Conservation (phyloP, 148 eudicot species). For the Drosera capensis region DNA sequence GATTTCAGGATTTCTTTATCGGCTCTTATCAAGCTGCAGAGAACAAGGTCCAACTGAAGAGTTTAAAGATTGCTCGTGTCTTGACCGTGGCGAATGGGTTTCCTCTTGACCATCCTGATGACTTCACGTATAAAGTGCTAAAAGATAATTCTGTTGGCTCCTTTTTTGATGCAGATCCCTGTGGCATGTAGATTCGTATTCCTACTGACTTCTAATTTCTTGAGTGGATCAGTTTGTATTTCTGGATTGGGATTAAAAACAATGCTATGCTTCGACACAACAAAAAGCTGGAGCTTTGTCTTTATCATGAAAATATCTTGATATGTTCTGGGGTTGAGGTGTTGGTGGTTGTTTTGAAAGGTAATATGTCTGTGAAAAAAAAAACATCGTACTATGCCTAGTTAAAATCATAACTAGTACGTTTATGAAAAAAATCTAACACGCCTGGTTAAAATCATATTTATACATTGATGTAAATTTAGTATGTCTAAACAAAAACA, state of each 20-base stretch:
- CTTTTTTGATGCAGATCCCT: not conserved
- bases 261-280: not conserved
- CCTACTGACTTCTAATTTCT: not conserved
- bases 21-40: slow-evolving; percentile 79
- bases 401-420: no score
- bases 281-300: not conserved
- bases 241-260: not conserved
- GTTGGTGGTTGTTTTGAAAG: no score
- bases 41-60: slow-evolving; percentile 48
- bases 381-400: no score
- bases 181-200: not conserved
- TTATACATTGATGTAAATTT: no score
- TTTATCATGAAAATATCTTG: not conserved
- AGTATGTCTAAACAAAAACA: no score
- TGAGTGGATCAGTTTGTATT: not conserved
- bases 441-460: no score
- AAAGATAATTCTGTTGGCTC: slow-evolving; percentile 21
- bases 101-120: slow-evolving; percentile 39
- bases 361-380: no score
- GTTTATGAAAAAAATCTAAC: no score
- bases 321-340: not conserved
- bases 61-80: slow-evolving; percentile 64
- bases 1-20: slow-evolving; percentile 55
- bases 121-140: slow-evolving; percentile 52
- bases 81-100: slow-evolving; percentile 48